Evolutionary conservation across 768 basidiomycete genomes (phyloP), one percentile per base, ranked within the genome.

Genomic region (Chiua virens): DNA sequence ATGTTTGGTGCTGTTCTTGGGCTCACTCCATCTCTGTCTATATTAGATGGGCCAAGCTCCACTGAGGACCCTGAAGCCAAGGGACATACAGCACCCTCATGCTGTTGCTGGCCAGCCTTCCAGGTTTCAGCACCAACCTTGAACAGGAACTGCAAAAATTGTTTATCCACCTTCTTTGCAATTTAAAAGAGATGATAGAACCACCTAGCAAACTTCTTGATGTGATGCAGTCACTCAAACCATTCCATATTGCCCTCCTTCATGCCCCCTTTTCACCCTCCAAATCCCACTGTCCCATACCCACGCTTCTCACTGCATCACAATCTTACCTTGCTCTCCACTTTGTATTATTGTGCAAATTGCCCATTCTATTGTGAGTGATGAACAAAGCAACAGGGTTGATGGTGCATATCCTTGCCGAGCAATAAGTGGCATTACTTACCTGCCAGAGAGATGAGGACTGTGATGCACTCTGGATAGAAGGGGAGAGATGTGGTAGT

Each of bases 241-340:
- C 88, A 3, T 77, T 84, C 17, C 90, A 92, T 59, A 76, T 79
- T 44, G 80, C 81, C 49, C 77, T 91, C 5, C 74, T 90, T 45
- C 85, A 85, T 48, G 79, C 85, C 68, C 82, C 80, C 20, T 74
- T 85, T 35, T 74, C 78, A 34, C 56, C 75, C 1, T 85, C 87
- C 61, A 82, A 83, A 41, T 58, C 53, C 11, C 66, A 61, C 5
- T 77, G 87, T 4, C 87, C 89, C 0, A 78, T 87, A 1, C 72
- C 81, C 0, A 67, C 83, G 4, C 79, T 92, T 11, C 73, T 89
- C 20, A 82, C 85, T 21, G 87, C 88, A 6, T 89, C 86, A 1
- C 79, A 81, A 38, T 84, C 86, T 43, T 93, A 91, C 65, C 73
- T 89, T 20, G 89, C 88, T 0, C 75, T 93, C 5, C 79, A 87